Conservation (phyloP, 2,329 filamentous ascomycete genomes). For the Aspergillus sp. region DNA sequence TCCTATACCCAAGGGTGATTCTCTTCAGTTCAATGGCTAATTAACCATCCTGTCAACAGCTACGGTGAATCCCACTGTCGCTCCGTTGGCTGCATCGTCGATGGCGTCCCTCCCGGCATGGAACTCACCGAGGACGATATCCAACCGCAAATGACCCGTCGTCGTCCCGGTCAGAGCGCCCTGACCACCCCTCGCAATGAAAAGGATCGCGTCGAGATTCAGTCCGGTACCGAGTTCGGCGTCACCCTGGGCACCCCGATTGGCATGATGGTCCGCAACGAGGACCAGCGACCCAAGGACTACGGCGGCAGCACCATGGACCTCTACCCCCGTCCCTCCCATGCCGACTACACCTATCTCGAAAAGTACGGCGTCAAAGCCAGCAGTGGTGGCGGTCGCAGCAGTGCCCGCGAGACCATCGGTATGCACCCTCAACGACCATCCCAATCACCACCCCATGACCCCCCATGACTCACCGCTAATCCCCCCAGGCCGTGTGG, state of each 20-base stretch:
- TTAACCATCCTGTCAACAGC: slow-evolving; percentile 28
- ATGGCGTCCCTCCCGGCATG: slow-evolving; percentile 87
- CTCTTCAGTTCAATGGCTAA: no score
- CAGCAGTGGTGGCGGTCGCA: slow-evolving; percentile 82
- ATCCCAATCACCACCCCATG: neutral
- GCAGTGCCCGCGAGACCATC: slow-evolving; percentile 92
- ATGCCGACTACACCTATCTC: slow-evolving; percentile 95
- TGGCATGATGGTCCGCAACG: slow-evolving; percentile 80
- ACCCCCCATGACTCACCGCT: neutral
- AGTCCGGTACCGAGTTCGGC: slow-evolving; percentile 88
- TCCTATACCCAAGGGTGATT: no score
- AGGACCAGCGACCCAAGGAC: slow-evolving; percentile 90
- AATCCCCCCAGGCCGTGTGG: slow-evolving; percentile 64
- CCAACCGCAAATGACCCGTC: slow-evolving; percentile 89
- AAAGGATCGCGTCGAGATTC: slow-evolving; percentile 86
- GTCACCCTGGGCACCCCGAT: slow-evolving; percentile 90
- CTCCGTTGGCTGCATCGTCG: slow-evolving; percentile 91
- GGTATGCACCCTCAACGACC: slow-evolving; percentile 48
- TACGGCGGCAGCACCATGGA: slow-evolving; percentile 91
- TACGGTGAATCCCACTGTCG: slow-evolving; percentile 89
- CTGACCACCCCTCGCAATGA: slow-evolving; percentile 92
- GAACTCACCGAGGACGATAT: slow-evolving; percentile 81
- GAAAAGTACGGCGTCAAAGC: slow-evolving; percentile 97
- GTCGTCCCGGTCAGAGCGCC: slow-evolving; percentile 82
- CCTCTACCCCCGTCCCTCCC: slow-evolving; percentile 82